Evolutionary conservation across 805 yeast genomes (phyloP), one percentile per base, ranked within the genome.

Genomic region (Priceomyces medius): DNA sequence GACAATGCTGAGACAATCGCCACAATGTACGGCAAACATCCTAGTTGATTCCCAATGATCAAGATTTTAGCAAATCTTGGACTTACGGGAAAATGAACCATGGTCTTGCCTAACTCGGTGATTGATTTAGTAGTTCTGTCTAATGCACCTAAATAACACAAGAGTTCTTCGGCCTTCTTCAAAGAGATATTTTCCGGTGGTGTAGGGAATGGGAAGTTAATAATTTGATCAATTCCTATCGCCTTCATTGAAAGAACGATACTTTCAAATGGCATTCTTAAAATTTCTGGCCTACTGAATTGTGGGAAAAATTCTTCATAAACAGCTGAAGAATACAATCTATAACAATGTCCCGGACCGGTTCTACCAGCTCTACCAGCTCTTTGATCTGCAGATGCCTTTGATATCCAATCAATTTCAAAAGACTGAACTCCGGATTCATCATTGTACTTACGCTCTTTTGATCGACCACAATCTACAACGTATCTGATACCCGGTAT

Each of bases 321-420:
- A 6, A 95, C 85, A 2, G 99, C 99, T 12, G 98, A 90, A 0
- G 98, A 91, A 55, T 74, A 93, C 10, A 93, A 63, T 45, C 99
- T 71, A 60, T 93, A 93, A 60, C 97, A 88, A 56, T 93, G 98
- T 44, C 99, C 99, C 0, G 99, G 97, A 0, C 98, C 99, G 0
- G 97, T 90, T 75, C 98, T 83, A 59, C 97, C 98, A 38, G 98
- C 98, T 72, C 98, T 82, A 58, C 98, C 98, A 14, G 95, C 68
- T 68, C 99, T 77, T 70, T 93, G 99, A 50, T 81, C 93, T 0
- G 98, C 91, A 44, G 96, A 85, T 1, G 99, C 99, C 54, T 93
- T 89, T 35, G 96, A 85, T 3, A 90, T 73, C 97, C 97, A 93
- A 41, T 80, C 85, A 37, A 93, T 75, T 55, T 87, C 93, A 63